Percentiles rank a stretch among this genome's conserved stretches.
Conservation (phyloP, 2,329 filamentous ascomycete genomes). For the Phoma sp. region DNA sequence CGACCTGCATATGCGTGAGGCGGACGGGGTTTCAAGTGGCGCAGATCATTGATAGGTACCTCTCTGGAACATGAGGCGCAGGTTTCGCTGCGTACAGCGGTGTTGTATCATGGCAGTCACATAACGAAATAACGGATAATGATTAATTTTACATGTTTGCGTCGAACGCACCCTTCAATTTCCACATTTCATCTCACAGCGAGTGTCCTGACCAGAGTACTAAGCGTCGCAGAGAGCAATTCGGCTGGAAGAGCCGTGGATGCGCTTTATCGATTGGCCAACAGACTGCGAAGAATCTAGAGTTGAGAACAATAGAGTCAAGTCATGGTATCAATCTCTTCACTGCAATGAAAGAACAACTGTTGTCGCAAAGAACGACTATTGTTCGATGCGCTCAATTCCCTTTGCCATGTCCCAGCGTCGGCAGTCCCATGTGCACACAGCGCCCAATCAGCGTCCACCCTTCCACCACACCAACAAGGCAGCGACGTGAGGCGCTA, state of each 20-base stretch:
- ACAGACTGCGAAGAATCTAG: too few species aligned
- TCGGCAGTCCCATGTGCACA: background rate
- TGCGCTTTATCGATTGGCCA: too few species aligned
- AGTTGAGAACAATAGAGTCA: too few species aligned
- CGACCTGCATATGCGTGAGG: background rate
- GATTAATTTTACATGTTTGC: background rate
- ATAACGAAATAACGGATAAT: background rate
- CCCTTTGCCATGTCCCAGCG: background rate
- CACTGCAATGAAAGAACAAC: too few species aligned
- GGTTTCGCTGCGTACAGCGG: background rate
- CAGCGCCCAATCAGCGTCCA: conserved; percentile 6
- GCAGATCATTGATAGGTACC: background rate
- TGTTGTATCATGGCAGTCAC: background rate
- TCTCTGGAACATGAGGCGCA: background rate
- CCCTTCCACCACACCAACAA: conserved; percentile 2
- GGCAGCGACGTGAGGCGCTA: conserved; percentile 3
- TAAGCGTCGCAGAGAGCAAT: too few species aligned
- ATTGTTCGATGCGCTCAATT: too few species aligned
- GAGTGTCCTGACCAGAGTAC: too few species aligned
- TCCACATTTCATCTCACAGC: too few species aligned
- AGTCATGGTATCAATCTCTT: too few species aligned
- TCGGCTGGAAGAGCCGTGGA: too few species aligned
- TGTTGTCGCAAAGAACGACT: too few species aligned
- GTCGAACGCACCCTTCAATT: background rate
- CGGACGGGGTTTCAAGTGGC: conserved; percentile 12